Percentiles rank a stretch among this genome's conserved stretches.
Evolutionary conservation across 208 protist species (phyloP).

Genomic region (Wallacemonas sp.): DNA sequence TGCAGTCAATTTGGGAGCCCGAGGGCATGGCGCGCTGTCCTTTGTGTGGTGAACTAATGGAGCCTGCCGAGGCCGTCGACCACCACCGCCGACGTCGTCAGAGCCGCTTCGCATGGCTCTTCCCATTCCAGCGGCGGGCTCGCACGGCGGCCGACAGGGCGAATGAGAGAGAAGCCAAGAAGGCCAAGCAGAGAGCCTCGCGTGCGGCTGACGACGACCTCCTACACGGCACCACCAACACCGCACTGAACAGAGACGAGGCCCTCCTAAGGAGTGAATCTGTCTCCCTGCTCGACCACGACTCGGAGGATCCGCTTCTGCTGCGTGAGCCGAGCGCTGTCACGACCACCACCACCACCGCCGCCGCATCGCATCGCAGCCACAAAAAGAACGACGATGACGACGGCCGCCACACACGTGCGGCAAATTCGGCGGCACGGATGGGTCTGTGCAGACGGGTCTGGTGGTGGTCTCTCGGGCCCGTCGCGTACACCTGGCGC

Average conservation of each 20-base stretch:
- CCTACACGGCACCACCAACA: too few species aligned
- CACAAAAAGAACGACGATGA: not conserved
- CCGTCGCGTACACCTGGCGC: slow-evolving; percentile 10
- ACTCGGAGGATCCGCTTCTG: too few species aligned
- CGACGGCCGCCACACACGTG: not conserved
- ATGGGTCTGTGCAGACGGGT: too few species aligned
- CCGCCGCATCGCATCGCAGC: too few species aligned
- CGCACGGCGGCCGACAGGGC: not conserved
- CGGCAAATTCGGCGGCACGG: not conserved
- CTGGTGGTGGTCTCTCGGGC: slow-evolving; percentile 10
- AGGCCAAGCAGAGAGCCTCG: not conserved
- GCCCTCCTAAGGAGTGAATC: too few species aligned
- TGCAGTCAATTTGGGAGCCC: slow-evolving; percentile 50
- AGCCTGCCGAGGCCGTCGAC: slow-evolving; percentile 19
- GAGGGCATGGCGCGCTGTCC: slow-evolving; percentile 59
- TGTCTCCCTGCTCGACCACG: too few species aligned
- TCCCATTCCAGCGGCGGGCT: not conserved
- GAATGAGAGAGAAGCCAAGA: not conserved
- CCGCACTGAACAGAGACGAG: too few species aligned
- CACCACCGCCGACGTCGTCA: slow-evolving; percentile 13
- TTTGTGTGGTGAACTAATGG: slow-evolving; percentile 52
- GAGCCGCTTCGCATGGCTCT: slow-evolving; percentile 11
- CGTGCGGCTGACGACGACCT: too few species aligned
- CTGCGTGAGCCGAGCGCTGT: too few species aligned
- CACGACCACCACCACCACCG: too few species aligned